Evolutionary conservation across 805 yeast species (phyloP), one percentile per base, ranked within the genome.

Genomic region (Yarrowia sp.): DNA sequence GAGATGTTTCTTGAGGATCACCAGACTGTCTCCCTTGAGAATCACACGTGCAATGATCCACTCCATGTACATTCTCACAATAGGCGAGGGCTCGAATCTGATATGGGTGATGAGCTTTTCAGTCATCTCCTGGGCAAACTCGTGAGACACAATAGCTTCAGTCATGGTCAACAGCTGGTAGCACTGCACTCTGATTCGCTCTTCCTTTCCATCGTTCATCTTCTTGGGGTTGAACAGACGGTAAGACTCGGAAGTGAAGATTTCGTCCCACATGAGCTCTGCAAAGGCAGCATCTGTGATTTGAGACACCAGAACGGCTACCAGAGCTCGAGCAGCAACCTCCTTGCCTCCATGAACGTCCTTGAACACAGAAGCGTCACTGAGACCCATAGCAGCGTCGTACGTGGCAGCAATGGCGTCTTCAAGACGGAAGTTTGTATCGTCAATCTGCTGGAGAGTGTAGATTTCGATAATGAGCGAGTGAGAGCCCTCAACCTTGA

Each of bases 1-100:
- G 43, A 73, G 68, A n/a, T 61, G 43, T 40, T 58, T 17, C 14
- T 20, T 42, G 15, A 61, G 44, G 10, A 61, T 15, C 8, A 20
- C 53, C 55, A 61, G 55, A 46, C 46, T n/a, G 9, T 58, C 64
- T 69, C 64, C 64, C 64, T 58, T 58, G 50, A 58, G 49, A 56
- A 86, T 74, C 20, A 81, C 78, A 15, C 79, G 76, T 0, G 91
- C 83, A 46, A 88, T 76, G 14, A 88, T 79, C 97, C 97, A 93
- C 73, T 93, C 98, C 67, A 90, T 77, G 72, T 89, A 91, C 2
- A 84, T 78, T 68, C 98, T 83, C 6, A 86, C 90, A 55, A 87
- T 78, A 0, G 97, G 97, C 70, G 95, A 89, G 14, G 91, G 85
- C 70, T 94, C 98, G 1, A 79, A 76, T 49, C 82, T 79, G 13